Evolutionary conservation across 768 basidiomycete species (phyloP).

Genomic region (Rickenella mellea): DNA sequence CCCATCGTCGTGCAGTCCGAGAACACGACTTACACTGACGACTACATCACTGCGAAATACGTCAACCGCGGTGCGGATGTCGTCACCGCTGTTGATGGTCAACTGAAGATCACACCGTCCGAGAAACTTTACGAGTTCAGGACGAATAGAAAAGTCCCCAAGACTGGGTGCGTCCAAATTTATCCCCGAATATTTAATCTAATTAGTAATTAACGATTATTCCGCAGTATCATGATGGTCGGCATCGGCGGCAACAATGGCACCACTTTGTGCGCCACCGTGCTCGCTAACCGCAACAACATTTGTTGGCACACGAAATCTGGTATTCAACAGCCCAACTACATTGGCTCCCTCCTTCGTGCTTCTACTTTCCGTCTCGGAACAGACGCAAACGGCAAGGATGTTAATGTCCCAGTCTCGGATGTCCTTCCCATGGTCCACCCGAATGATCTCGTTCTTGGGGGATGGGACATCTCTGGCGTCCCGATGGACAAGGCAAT

Average conservation of each 20-base stretch:
- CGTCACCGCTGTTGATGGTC: conserved; percentile 52
- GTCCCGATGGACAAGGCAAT: conserved; percentile 83
- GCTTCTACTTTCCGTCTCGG: conserved; percentile 94
- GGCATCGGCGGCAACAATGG: conserved; percentile 98
- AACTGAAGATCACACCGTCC: conserved; percentile 72
- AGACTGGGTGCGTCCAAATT: conserved; percentile 76
- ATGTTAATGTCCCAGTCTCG: conserved; percentile 85
- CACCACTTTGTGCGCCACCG: conserved; percentile 84
- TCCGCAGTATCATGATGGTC: conserved; percentile 83
- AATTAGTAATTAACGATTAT: conserved; percentile 10
- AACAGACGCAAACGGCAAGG: conserved; percentile 72
- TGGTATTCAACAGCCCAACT: conserved; percentile 90
- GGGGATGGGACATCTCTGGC: conserved; percentile 97
- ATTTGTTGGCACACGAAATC: conserved; percentile 92
- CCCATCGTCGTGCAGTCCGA: conserved; percentile 75
- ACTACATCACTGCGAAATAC: conserved; percentile 77
- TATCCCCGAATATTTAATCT: conserved; percentile 6
- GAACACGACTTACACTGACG: conserved; percentile 72
- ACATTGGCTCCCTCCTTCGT: conserved; percentile 92
- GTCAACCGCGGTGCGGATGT: conserved; percentile 71
- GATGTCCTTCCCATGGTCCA: conserved; percentile 97
- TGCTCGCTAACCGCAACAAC: conserved; percentile 92
- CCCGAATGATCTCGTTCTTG: conserved; percentile 94
- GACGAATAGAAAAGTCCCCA: conserved; percentile 76
- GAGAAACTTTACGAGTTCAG: conserved; percentile 82